Evolutionary conservation across 139 green algal genomes (phyloP).

Genomic region (Limnomonas spitsbergensis): DNA sequence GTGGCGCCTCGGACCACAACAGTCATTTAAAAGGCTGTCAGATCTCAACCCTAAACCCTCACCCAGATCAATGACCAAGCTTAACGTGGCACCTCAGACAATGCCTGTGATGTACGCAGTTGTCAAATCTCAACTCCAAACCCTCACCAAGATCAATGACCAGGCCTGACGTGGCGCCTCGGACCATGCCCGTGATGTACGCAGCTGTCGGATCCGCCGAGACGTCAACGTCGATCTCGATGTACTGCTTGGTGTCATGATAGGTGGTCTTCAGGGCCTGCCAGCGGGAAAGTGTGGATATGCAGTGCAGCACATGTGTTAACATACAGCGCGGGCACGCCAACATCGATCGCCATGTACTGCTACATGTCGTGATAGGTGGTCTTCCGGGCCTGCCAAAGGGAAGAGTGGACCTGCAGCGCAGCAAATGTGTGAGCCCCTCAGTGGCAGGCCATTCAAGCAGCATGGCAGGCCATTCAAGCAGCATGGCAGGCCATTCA

Average conservation of each 20-base stretch:
- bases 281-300: no score
- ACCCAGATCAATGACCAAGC: conserved; percentile 52
- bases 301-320: no score
- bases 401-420: no score
- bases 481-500: no score
- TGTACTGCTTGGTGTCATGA: no score
- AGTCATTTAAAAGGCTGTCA: conserved; percentile 30
- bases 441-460: no score
- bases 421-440: no score
- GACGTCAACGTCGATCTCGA: conserved; percentile 54
- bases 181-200: conserved; percentile 51
- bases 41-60: not conserved
- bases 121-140: not conserved
- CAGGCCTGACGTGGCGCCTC: conserved; percentile 49
- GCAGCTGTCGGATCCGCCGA: conserved; percentile 38
- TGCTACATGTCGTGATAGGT: conserved; percentile 46
- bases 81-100: conserved; percentile 53
- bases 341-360: conserved; percentile 42
- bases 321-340: not conserved
- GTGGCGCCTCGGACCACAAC: conserved; percentile 57
- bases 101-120: conserved; percentile 43
- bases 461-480: no score
- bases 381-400: conserved; percentile 38
- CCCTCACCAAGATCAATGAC: conserved; percentile 47
- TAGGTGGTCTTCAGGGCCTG: no score